Evolutionary conservation across 1,284 basidiomycete species (phyloP), one percentile per base, ranked within the genome.

Genomic region (Tremellales sp.): DNA sequence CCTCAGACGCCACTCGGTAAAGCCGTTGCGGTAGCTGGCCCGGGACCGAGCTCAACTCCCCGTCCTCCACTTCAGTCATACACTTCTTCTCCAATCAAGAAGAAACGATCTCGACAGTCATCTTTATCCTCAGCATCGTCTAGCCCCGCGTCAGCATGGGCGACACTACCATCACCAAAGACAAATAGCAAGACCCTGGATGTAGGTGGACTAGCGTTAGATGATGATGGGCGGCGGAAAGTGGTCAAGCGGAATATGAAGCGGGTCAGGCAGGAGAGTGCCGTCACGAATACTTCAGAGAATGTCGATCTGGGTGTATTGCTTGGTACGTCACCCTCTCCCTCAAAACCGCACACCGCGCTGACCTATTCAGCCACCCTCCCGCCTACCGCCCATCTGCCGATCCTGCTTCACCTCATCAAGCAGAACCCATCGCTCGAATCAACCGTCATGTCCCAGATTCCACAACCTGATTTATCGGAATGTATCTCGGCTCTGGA

Each of bases 251-350:
- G 35, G 19, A 25, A 52, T 12, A 43, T 46, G 10, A 72, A 72
- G 58, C 52, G 65, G 8, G 40, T 56, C 3, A 62, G 61, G 39
- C 54, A 61, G 35, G 51, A 47, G 13, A 17, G 33, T 3, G 39
- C 33, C 2, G 36, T 45, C 2, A 36, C 25, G 4, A 22, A 37
- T 5, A 4, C 25, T 2, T 15, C 23, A 1, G 58, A 60, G 7
- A 60, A 57, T 25, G 46, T 67, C 2, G 71, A 73, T 46, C 51
- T 68, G 10, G 71, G 69, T 2, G 51, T 73, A 2, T 48, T 73
- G 39, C 58, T 73, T 7, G 67, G 70, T 73, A 45, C 49, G 67
- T 60, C 31, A 13, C 17, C n/a, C 27, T 1, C 37, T 23, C 26
- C 19, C 43, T 22, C n/a, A n/a, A n/a, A n/a, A n/a, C n/a, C n/a